phyloP scores from a whole-genome alignment of 2,329 filamentous ascomycete species.

The Emmonsiellopsis sp. region DNA sequence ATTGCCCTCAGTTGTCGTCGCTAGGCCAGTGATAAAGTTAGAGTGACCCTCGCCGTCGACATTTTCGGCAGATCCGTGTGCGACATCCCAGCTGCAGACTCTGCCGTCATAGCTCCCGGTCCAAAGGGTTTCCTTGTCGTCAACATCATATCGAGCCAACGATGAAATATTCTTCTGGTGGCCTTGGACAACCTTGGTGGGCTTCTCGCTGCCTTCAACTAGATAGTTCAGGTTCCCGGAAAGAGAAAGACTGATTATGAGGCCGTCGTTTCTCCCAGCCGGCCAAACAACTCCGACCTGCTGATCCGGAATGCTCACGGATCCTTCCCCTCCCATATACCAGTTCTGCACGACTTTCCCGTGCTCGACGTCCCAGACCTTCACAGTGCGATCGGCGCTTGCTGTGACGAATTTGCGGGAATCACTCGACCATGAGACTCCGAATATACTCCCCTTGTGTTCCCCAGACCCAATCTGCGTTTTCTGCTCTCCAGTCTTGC shows the following conservation, averaged over 20 bases:
- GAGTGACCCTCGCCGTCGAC: constrained; percentile 76
- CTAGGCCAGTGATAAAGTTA: constrained; percentile 75
- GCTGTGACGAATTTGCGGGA: constrained; percentile 81
- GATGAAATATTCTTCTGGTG: constrained; percentile 90
- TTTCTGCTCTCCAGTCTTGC: constrained; percentile 82
- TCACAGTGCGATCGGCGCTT: constrained; percentile 89
- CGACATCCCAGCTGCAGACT: constrained; percentile 73
- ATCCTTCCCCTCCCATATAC: constrained; percentile 69
- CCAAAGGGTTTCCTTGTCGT: constrained; percentile 55
- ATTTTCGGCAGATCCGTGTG: constrained; percentile 56
- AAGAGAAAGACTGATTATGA: constrained; percentile 84
- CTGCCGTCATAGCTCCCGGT: constrained; percentile 90
- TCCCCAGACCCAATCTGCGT: constrained; percentile 61
- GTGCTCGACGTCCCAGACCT: constrained; percentile 82
- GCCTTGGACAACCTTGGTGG: constrained; percentile 66
- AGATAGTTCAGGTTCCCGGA: constrained; percentile 88
- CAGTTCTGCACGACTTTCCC: constrained; percentile 72
- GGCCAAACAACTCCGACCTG: constrained; percentile 94
- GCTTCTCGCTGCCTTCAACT: constrained; percentile 58
- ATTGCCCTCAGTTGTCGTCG: constrained; percentile 41
- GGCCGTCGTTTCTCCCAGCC: constrained; percentile 66
- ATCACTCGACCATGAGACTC: constrained; percentile 81
- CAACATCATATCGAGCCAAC: constrained; percentile 48
- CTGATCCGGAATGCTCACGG: constrained; percentile 67
- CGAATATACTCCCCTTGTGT: constrained; percentile 89